These are phyloP conservation scores for Neonectria neomacrospora DNA, from an alignment of 2,329 filamentous ascomycete genomes.

Conservation along the genomic window DNA sequence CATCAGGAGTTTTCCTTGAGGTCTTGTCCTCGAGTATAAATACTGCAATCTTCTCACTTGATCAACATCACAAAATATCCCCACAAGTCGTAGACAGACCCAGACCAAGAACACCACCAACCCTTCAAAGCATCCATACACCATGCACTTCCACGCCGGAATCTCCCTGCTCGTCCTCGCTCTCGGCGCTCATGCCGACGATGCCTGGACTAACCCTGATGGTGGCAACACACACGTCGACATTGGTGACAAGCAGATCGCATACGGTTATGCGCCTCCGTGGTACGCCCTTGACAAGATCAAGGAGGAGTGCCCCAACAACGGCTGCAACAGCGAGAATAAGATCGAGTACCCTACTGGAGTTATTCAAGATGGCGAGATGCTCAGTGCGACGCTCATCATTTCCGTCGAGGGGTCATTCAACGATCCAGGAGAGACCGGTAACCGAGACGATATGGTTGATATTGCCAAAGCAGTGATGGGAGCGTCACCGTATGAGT, in stretches of 20 bases:
- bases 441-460: constrained; percentile 14
- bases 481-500: constrained; percentile 2
- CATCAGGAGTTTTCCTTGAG: not conserved
- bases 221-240: not conserved
- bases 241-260: not conserved
- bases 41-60: not conserved
- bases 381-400: not conserved
- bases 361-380: not conserved
- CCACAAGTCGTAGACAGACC: not conserved
- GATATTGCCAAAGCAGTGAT: constrained; percentile 21
- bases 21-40: not conserved
- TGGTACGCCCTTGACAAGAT: not conserved
- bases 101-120: not conserved
- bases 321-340: not conserved
- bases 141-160: not conserved
- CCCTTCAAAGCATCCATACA: not conserved
- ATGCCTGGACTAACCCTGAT: not conserved
- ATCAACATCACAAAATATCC: not conserved
- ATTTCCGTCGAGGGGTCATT: constrained; percentile 8
- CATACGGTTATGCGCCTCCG: not conserved
- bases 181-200: not conserved
- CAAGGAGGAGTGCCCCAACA: not conserved
- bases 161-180: not conserved
- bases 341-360: not conserved
- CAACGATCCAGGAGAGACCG: constrained; percentile 15